Conservation (phyloP, 441 rosid species). For the Pelargonium fulgidum region DNA sequence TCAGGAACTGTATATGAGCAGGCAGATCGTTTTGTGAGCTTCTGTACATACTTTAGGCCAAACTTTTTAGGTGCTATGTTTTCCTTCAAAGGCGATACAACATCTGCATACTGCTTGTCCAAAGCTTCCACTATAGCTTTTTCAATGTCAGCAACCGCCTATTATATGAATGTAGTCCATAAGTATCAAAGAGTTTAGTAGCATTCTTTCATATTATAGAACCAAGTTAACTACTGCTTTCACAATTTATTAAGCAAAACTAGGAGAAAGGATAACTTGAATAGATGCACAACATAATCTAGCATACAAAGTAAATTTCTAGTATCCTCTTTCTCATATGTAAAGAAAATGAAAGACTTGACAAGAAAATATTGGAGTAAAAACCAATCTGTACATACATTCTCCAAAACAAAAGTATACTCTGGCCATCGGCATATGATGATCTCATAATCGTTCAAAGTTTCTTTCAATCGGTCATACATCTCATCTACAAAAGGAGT, state of each 20-base stretch:
- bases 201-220: constrained; percentile 6
- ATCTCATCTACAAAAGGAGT: constrained; percentile 92
- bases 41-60: constrained; percentile 87
- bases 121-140: constrained; percentile 85
- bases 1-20: constrained; percentile 73
- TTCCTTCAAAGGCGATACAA: constrained; percentile 81
- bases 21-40: constrained; percentile 74
- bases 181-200: constrained; percentile 11
- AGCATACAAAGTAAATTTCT: background rate
- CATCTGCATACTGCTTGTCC: constrained; percentile 93
- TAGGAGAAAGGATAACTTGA: background rate
- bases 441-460: constrained; percentile 75
- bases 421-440: constrained; percentile 97
- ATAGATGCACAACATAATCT: background rate
- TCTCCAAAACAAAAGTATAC: constrained; percentile 79
- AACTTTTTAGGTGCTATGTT: constrained; percentile 82
- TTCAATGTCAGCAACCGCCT: constrained; percentile 97
- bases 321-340: background rate
- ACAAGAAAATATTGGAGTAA: constrained; percentile 13
- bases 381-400: constrained; percentile 44
- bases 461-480: constrained; percentile 76
- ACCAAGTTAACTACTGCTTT: background rate
- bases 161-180: constrained; percentile 16
- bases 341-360: background rate
- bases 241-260: background rate